Base-by-base conservation (phyloP, 345 rosid species). In the Camelina sativa region DNA sequence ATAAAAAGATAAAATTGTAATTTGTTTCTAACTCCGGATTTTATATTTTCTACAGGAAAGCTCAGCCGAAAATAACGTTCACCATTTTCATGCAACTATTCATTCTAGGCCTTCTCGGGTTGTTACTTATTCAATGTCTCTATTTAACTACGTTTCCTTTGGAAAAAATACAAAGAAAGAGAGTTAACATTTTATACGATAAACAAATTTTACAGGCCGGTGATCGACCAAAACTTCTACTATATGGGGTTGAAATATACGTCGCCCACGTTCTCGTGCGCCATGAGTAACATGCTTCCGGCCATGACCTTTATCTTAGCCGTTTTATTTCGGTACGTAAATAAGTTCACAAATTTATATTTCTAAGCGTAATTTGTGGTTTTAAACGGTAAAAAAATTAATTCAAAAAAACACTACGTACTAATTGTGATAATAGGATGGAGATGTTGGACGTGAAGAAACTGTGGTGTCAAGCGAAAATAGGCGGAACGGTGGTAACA, bases 291-390 rank as follows among this genome's bases (percentile, higher is more conserved):
- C 67, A 62, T 89, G 65, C 85, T 88, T 72, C 98, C 98, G 1
- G 97, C 97, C 44, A 86, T 91, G 44, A 84, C 94, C 38, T 91
- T 93, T 78, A 30, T 91, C 30, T 73, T 93, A 88, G 97, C 98
- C 43, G 92, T 96, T 84, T 28, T 83, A 11, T 73, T 79, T 62
- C 80, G 89, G 98, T 89, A 83, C 6, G 77, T 65, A 34, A 4
- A n/a, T 20, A 11, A 35, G 16, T 61, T 38, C 58, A 17, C 50
- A 61, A 3, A 20, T 6, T 1, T 54, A 54, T 25, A 28, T 16
- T 1, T 2, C 11, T 50, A 11, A 16, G 10, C 19, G 23, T 5
- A 5, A 47, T 11, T 5, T 1, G 19, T 35, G 23, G 22, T 43
- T 54, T 64, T 13, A 16, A 54, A 62, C 37, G 38, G 57, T 56